Evolutionary conservation across 495 filamentous ascomycete genomes (phyloP), one percentile per base, ranked within the genome.

Genomic region (Beverwykella pulmonaria): DNA sequence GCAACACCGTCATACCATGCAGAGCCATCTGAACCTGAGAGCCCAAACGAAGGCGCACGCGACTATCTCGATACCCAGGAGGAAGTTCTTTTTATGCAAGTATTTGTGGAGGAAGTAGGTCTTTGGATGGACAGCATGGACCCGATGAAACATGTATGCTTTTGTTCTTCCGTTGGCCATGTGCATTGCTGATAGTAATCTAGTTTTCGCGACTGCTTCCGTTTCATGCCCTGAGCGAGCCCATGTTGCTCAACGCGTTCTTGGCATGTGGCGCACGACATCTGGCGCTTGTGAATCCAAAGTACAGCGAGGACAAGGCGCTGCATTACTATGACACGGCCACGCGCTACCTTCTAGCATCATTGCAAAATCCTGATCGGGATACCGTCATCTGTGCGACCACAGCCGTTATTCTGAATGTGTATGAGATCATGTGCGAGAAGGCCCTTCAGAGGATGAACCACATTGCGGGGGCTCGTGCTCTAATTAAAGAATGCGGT

Each of bases 121-220:
- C 76, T 90, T 19, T 96, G 93, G 90, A 94, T 98, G 92, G 94
- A 98, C 75, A 90, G 86, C 52, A 85, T 97, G 80, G 90, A 97
- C 79, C 83, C 84, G 29, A 82, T 85, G 72, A 95, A 96, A 80
- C 91, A 97, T 78, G 87, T 90, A 78, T 71, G 84, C 15, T 32
- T 44, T 52, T 6, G 32, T 27, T 46, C 54, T 55, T 46, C 47
- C 27, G 30, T 60, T 34, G 30, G 25, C 10, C 47, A 22, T n/a
- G 6, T 27, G 22, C n/a, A 1, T 63, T 53, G 46, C 71, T 77
- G 61, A 78, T 53, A 22, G 17, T 34, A 47, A 44, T 60, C 1
- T 55, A 89, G 83, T 98, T 98, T 74, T 90, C 90, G 27, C 85
- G 88, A 61, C 79, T 90, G 32, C 79, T 97, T 10, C 94, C 94